Conservation (phyloP, 495 filamentous ascomycete genomes). For the Cercophora sp. region DNA sequence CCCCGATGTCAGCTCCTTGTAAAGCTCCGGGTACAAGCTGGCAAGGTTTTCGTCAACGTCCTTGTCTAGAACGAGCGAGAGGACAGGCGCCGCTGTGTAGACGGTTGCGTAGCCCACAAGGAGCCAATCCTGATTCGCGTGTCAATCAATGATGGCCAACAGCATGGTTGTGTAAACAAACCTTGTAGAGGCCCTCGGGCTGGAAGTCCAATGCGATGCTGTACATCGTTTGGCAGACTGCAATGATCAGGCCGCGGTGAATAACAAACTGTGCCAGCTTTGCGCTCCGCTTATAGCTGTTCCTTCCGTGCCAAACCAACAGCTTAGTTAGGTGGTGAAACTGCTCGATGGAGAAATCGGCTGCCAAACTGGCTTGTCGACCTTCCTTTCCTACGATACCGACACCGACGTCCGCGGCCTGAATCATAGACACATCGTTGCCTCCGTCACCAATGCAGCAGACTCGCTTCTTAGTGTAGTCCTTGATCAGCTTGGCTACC, state of each 20-base stretch:
- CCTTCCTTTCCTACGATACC: conserved; percentile 99
- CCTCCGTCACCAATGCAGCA: conserved; percentile 97
- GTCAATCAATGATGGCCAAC: neutral
- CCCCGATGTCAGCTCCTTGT: conserved; percentile 88
- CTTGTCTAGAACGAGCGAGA: conserved; percentile 91
- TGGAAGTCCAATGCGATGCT: conserved; percentile 88
- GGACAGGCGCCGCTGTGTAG: conserved; percentile 92
- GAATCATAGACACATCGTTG: conserved; percentile 99
- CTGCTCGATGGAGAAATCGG: conserved; percentile 92
- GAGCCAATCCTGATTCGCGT: conserved; percentile 71
- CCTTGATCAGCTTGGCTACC: conserved; percentile 83
- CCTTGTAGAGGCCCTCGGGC: conserved; percentile 86
- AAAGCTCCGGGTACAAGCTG: conserved; percentile 94
- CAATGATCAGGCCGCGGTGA: conserved; percentile 91
- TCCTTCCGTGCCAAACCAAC: conserved; percentile 95
- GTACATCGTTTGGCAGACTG: conserved; percentile 94
- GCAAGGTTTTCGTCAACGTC: conserved; percentile 92
- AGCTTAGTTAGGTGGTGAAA: conserved; percentile 97
- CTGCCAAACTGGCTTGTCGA: conserved; percentile 86
- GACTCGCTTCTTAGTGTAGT: conserved; percentile 86
- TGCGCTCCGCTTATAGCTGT: conserved; percentile 91
- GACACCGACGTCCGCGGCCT: conserved; percentile 94
- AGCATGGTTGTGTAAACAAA: conserved; percentile 20
- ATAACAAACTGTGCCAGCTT: conserved; percentile 99
- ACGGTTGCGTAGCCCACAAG: conserved; percentile 95